Evolutionary conservation across 2,329 filamentous ascomycete species (phyloP), one percentile per base, ranked within the genome.

Genomic region (Seiridium unicorne): DNA sequence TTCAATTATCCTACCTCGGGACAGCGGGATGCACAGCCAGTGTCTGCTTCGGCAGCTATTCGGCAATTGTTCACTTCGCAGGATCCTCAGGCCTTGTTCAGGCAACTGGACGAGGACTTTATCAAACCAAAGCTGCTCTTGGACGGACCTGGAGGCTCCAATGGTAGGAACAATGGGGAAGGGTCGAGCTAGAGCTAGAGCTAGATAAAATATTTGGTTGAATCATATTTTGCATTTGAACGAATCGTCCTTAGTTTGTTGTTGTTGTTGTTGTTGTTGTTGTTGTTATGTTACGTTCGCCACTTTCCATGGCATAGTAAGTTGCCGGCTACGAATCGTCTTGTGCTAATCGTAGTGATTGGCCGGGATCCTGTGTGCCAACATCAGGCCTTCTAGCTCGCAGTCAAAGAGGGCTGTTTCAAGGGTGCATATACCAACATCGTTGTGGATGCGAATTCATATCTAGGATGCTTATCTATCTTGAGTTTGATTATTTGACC

Each of bases 61-160:
- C 87, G 88, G 60, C 90, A 94, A 70, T 80, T 99, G 7, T 87
- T 96, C 66, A 91, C 90, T 13, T 85, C 90, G 1, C 92, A 96
- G 55, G 95, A 99, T 73, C 93, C 96, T 49, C 90, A 91, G 8
- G 92, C 90, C 51, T 86, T 96, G 77, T 96, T 99, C 75, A 89
- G 88, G 66, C 93, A 97, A 76, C 79, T 99, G 62, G 95, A 99
- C 73, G 95, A 99, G 75, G 92, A 93, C 62, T 97, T 93, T 73
- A 93, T 98, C 75, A 98, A 98, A 80, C 94, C 94, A 18, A 91
- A 89, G 71, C 77, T 98, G 59, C 76, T 98, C 65, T 83, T 98
- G 26, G 93, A 97, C 76, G 90, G 89, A 5, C 53, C 61, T 13
- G 58, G 60, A 4, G 57, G 53, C n/a, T 42, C 47, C 7, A 31